Conservation (phyloP, 2,329 filamentous ascomycete species). For the Didymella pinodella region DNA sequence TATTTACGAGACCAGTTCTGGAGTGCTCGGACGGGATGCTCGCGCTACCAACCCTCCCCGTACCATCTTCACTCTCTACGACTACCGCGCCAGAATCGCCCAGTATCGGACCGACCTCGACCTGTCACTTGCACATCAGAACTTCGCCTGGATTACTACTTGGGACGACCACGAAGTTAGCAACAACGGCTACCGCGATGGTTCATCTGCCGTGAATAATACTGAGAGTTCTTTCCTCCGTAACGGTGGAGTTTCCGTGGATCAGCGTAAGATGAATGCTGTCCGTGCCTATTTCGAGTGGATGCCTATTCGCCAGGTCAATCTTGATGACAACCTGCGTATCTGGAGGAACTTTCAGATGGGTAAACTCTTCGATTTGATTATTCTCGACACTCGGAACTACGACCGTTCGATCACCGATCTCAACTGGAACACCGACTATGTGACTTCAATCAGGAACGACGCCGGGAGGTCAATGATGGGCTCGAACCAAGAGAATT, state of each 20-base stretch:
- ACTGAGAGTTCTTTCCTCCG: slow-evolving; percentile 53
- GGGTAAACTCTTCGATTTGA: slow-evolving; percentile 51
- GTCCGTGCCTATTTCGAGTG: slow-evolving; percentile 57
- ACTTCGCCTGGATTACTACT: slow-evolving; percentile 55
- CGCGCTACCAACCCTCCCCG: slow-evolving; percentile 19
- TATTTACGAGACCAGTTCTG: slow-evolving; percentile 49
- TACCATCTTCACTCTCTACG: slow-evolving; percentile 52
- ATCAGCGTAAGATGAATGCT: slow-evolving; percentile 58
- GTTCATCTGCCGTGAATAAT: slow-evolving; percentile 52
- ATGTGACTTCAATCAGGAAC: slow-evolving; percentile 66
- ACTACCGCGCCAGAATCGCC: slow-evolving; percentile 55
- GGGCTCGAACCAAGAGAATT: slow-evolving; percentile 74
- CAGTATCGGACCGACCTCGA: slow-evolving; percentile 54
- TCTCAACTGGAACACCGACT: slow-evolving; percentile 63
- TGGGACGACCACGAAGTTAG: slow-evolving; percentile 58
- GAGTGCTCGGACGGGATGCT: slow-evolving; percentile 16
- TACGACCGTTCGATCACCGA: slow-evolving; percentile 40
- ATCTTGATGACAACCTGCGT: slow-evolving; percentile 53
- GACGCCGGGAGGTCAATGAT: slow-evolving; percentile 72
- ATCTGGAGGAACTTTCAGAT: slow-evolving; percentile 52
- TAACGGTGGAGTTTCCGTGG: slow-evolving; percentile 51
- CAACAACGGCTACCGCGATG: slow-evolving; percentile 55
- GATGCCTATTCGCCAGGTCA: slow-evolving; percentile 55
- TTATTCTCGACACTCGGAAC: slow-evolving; percentile 54
- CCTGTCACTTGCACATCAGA: slow-evolving; percentile 47